These are phyloP conservation scores for Senecio squalidus DNA, from an alignment of 140 eudicot species.

Conservation along the genomic window DNA sequence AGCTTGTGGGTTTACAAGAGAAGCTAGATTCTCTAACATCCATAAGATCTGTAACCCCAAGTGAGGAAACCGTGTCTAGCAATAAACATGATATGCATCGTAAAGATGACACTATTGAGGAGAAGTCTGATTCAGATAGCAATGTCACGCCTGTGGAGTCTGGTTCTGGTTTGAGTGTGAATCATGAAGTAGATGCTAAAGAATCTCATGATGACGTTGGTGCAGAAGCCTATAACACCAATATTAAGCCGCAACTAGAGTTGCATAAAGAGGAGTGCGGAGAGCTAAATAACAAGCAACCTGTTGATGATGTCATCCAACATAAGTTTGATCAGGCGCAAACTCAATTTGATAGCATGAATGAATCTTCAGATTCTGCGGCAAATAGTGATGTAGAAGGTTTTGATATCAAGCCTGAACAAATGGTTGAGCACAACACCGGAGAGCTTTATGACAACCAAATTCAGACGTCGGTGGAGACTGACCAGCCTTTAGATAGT, in stretches of 20 bases:
- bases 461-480: neutral
- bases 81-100: neutral
- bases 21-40: slow-evolving; percentile 44
- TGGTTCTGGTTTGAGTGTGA: neutral
- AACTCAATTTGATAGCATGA: neutral
- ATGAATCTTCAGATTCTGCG: neutral
- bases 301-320: neutral
- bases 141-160: neutral
- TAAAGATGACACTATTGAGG: neutral
- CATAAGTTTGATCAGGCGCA: neutral
- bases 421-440: neutral
- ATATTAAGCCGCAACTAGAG: neutral
- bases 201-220: neutral
- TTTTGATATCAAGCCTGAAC: neutral
- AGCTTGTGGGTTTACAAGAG: slow-evolving; percentile 76
- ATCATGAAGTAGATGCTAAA: neutral
- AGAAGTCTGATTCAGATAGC: neutral
- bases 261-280: neutral
- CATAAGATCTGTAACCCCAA: slow-evolving; percentile 15
- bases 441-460: neutral
- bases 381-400: neutral
- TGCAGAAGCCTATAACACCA: neutral
- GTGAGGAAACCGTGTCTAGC: neutral
- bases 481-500: neutral
- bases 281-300: neutral